Evolutionary conservation across 352 stramenopile genomes (phyloP).

Genomic region (Phytopythium litorale): DNA sequence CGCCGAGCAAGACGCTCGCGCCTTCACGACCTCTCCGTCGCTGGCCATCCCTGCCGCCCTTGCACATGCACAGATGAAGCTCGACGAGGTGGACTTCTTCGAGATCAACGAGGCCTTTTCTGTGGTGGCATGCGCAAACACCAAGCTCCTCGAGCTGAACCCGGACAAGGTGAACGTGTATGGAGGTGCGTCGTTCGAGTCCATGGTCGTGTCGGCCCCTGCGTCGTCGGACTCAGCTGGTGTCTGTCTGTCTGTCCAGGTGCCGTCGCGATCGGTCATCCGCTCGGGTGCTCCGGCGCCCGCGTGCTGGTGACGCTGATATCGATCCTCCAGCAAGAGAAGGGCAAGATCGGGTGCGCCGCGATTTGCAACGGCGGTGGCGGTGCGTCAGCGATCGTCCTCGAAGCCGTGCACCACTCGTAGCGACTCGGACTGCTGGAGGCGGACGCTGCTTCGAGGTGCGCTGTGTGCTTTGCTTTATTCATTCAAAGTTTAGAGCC

Average conservation of each 20-base stretch:
- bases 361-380: constrained; percentile 97
- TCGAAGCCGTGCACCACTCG: constrained; percentile 67
- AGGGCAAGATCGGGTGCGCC: constrained; percentile 87
- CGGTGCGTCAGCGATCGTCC: constrained; percentile 92
- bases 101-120: constrained; percentile 99
- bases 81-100: constrained; percentile 92
- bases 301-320: constrained; percentile 93
- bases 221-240: neutral
- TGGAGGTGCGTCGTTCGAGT: constrained; percentile 66
- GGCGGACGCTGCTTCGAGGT: neutral
- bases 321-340: constrained; percentile 90
- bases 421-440: neutral
- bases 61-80: constrained; percentile 62
- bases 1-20: constrained; percentile 72
- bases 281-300: constrained; percentile 66
- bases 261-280: constrained; percentile 58
- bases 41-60: constrained; percentile 90
- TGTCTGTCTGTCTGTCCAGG: constrained; percentile 12
- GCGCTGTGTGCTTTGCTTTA: neutral
- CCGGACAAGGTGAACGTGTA: constrained; percentile 91
- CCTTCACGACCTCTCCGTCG: constrained; percentile 93
- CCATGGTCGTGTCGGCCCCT: no score
- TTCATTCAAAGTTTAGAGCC: neutral
- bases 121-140: constrained; percentile 93
- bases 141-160: constrained; percentile 88